Conservation (phyloP, 352 stramenopile species). For the Phytophthora citricola region DNA sequence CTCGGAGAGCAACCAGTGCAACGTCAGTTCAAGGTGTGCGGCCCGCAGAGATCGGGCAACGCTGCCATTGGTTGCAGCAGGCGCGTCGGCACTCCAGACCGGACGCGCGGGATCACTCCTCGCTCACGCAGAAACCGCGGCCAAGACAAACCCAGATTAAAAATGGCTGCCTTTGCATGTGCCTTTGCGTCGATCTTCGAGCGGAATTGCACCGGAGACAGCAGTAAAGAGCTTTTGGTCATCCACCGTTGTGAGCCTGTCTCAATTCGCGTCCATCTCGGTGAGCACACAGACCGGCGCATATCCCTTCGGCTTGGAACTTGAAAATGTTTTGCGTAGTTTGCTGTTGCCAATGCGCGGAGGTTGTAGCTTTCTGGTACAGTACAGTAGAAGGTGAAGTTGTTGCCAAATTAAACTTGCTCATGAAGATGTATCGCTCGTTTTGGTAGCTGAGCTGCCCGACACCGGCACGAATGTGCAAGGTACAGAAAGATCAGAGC, state of each 20-base stretch:
- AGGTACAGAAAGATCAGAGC: slow-evolving; percentile 21
- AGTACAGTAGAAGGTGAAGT: too few species aligned
- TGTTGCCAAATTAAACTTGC: neutral
- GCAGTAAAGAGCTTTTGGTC: neutral
- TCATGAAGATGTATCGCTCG: slow-evolving; percentile 4
- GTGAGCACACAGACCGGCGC: slow-evolving; percentile 4
- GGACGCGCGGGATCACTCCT: neutral
- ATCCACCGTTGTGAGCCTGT: slow-evolving; percentile 7
- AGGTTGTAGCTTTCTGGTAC: too few species aligned
- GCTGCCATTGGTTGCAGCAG: slow-evolving; percentile 6
- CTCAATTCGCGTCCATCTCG: slow-evolving; percentile 9
- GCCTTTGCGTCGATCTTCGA: too few species aligned
- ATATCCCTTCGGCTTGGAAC: neutral
- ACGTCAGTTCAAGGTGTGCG: slow-evolving; percentile 7
- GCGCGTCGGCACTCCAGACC: slow-evolving; percentile 18
- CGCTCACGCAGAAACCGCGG: neutral
- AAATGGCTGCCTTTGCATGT: slow-evolving; percentile 7
- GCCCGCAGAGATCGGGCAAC: slow-evolving; percentile 11
- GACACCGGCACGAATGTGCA: slow-evolving; percentile 24
- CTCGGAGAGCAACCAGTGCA: slow-evolving; percentile 14
- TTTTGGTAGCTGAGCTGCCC: slow-evolving; percentile 18
- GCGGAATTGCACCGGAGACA: neutral
- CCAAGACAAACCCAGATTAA: slow-evolving; percentile 16
- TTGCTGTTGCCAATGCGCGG: too few species aligned
- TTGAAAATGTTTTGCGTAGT: too few species aligned